Percentiles rank a stretch among this genome's conserved stretches.
These are phyloP conservation scores for Plasmodium gonderi DNA, from an alignment of 169 alveolate genomes.

Conservation along the genomic window DNA sequence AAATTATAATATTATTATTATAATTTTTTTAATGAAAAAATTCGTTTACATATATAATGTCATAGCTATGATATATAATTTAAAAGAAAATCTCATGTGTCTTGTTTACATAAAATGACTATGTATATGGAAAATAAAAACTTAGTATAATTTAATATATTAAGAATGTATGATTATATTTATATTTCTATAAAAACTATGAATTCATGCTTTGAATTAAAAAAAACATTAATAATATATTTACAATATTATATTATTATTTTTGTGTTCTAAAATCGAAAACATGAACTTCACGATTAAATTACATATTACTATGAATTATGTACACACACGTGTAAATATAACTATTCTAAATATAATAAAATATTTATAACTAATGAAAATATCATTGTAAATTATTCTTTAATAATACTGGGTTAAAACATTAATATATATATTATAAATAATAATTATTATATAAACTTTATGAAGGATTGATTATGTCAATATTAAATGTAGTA, in stretches of 20 bases:
- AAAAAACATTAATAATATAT: neutral
- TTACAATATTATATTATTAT: neutral
- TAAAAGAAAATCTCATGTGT: neutral
- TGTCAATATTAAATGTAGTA: neutral
- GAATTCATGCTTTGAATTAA: neutral
- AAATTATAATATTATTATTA: neutral
- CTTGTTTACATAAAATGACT: neutral
- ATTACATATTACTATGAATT: neutral
- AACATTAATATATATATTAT: neutral
- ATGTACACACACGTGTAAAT: neutral
- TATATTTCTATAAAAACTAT: too few relatives aligned
- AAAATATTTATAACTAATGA: neutral
- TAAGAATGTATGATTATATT: neutral
- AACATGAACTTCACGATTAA: neutral
- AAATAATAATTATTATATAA: neutral
- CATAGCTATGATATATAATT: neutral
- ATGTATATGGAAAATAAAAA: neutral
- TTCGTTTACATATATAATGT: neutral
- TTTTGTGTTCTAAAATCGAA: neutral
- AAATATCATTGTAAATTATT: neutral
- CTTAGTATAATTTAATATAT: neutral
- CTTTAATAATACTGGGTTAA: neutral
- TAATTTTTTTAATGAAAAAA: neutral
- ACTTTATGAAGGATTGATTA: neutral
- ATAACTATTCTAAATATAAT: neutral